phyloP scores from a whole-genome alignment of 2,329 filamentous ascomycete genomes.

The Apiospora malaysiana region DNA sequence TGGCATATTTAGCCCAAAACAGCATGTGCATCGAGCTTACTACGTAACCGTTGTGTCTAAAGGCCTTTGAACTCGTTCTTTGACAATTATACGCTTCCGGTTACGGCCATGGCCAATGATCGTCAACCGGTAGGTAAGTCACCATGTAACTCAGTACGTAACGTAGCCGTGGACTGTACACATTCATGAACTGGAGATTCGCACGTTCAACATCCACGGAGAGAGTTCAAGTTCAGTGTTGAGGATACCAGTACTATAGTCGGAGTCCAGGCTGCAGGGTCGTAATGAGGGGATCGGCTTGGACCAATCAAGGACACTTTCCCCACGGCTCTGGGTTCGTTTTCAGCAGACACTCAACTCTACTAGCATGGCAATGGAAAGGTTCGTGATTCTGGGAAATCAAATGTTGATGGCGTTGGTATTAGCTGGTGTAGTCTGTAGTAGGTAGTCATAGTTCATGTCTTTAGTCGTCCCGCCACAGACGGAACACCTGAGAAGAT shows the following conservation, averaged over 20 bases:
- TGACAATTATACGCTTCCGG: background rate
- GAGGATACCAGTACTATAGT: background rate
- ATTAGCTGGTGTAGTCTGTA: background rate
- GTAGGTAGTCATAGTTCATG: background rate
- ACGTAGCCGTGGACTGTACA: background rate
- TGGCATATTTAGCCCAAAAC: background rate
- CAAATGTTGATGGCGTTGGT: constrained; percentile 4
- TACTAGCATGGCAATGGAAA: constrained; percentile 12
- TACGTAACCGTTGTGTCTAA: background rate
- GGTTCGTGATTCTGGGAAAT: constrained; percentile 3
- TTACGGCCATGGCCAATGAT: constrained; percentile 9
- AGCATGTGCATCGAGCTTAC: background rate
- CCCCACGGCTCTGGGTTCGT: background rate
- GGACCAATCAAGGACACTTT: background rate
- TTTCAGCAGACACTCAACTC: constrained; percentile 5
- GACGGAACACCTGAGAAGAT: background rate
- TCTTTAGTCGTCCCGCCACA: background rate
- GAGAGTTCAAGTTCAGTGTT: background rate
- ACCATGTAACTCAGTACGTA: background rate
- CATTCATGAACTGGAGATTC: background rate
- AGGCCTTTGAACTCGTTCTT: background rate
- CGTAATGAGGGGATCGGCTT: background rate
- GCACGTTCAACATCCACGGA: background rate
- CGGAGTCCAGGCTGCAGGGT: constrained; percentile 2
- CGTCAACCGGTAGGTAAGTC: background rate